Evolutionary conservation across 2,329 filamentous ascomycete genomes (phyloP).

Genomic region (Monosporascus sp.): DNA sequence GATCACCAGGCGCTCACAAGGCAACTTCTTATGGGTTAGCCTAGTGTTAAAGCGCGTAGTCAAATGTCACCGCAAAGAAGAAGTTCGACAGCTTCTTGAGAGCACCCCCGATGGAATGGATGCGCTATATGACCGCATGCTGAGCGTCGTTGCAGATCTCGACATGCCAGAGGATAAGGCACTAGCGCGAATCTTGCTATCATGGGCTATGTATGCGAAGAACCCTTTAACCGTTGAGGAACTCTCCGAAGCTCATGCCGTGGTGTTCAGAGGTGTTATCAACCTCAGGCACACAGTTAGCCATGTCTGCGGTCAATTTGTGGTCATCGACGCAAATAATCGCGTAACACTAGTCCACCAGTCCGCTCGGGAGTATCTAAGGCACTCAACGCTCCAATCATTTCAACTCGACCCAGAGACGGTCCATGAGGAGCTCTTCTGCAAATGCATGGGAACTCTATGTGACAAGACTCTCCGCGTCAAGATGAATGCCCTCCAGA

Average conservation of each 20-base stretch:
- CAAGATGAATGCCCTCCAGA: conserved; percentile 5
- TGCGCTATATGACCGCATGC: conserved; percentile 15
- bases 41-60: conserved; percentile 12
- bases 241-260: conserved; percentile 5
- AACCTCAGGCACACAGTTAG: conserved; percentile 12
- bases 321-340: conserved; percentile 8
- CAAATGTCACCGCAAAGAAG: conserved; percentile 12
- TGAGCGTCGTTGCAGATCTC: conserved; percentile 4
- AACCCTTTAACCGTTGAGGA: conserved; percentile 12
- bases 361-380: conserved; percentile 12
- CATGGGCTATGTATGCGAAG: conserved; percentile 15
- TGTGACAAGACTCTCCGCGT: conserved; percentile 10
- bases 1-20: conserved; percentile 9
- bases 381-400: neutral
- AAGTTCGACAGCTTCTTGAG: conserved; percentile 10
- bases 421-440: conserved; percentile 10
- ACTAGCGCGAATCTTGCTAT: conserved; percentile 10
- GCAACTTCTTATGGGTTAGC: conserved; percentile 16
- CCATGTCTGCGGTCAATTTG: conserved; percentile 16
- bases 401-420: conserved; percentile 7
- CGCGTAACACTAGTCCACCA: conserved; percentile 11
- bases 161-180: conserved; percentile 6
- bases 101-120: conserved; percentile 15
- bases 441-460: conserved; percentile 11
- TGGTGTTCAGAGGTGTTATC: conserved; percentile 8